Evolutionary conservation across 2,329 filamentous ascomycete species (phyloP).

Genomic region (Scytalidium lignicola): DNA sequence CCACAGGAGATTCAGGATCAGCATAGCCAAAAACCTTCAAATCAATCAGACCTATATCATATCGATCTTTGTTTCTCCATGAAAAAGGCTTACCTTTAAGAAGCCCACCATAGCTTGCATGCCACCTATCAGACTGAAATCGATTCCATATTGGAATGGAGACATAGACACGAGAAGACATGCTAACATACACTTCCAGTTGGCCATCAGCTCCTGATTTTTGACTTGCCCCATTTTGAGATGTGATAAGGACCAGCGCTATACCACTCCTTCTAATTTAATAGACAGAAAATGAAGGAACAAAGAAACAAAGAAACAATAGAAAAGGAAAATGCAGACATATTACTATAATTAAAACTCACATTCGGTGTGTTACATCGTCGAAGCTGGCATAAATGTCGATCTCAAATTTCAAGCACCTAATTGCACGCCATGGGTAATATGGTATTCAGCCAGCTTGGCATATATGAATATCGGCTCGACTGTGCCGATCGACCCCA

Average conservation of each 20-base stretch:
- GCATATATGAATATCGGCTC: neutral
- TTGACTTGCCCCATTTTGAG: neutral
- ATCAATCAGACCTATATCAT: slow-evolving; percentile 16
- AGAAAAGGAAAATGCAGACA: neutral
- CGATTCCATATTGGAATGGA: slow-evolving; percentile 18
- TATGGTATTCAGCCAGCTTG: no score
- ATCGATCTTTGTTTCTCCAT: neutral
- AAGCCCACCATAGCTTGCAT: slow-evolving; percentile 16
- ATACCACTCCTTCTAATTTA: neutral
- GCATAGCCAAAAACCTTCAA: slow-evolving; percentile 40
- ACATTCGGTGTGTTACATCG: no score
- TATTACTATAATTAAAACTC: no score
- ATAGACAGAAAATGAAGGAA: neutral
- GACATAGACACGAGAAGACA: slow-evolving; percentile 16
- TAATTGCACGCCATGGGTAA: no score
- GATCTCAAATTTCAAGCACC: no score
- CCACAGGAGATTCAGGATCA: slow-evolving; percentile 10
- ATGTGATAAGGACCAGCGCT: neutral
- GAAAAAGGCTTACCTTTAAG: slow-evolving; percentile 7
- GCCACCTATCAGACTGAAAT: slow-evolving; percentile 11
- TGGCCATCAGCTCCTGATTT: neutral
- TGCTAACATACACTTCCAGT: slow-evolving; percentile 16
- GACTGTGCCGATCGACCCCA: neutral
- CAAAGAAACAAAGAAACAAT: neutral
- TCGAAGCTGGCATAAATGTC: no score